These are phyloP conservation scores for Rhizopogon roseolus DNA, from an alignment of 768 basidiomycete genomes.

Conservation along the genomic window DNA sequence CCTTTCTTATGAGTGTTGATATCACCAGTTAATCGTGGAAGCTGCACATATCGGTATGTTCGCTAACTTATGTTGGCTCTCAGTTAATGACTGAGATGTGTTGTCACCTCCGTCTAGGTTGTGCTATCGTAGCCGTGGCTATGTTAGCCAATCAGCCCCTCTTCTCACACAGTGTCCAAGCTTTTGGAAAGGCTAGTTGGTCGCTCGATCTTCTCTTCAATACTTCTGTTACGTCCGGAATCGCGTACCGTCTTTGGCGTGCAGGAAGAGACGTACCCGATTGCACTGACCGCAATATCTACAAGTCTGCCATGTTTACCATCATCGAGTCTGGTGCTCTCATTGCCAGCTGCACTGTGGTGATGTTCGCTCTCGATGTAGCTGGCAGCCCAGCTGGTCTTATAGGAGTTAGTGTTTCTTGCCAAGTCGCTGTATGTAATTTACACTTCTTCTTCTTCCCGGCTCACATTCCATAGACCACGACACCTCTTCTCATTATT, in stretches of 20 bases:
- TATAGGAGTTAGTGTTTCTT: constrained; percentile 3
- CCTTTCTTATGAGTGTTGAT: background rate
- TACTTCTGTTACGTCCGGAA: constrained; percentile 8
- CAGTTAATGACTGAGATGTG: background rate
- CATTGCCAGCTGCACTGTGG: constrained; percentile 9
- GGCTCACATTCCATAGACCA: background rate
- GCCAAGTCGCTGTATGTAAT: background rate
- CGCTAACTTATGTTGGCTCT: background rate
- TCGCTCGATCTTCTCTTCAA: constrained; percentile 12
- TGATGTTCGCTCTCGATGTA: constrained; percentile 8
- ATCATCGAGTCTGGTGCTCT: constrained; percentile 16
- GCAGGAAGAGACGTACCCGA: background rate
- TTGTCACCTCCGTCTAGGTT: too few species aligned
- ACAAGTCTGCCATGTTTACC: constrained; percentile 11
- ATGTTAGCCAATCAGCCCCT: background rate
- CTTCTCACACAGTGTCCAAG: constrained; percentile 2
- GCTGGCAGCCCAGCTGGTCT: constrained; percentile 2
- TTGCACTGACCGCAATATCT: background rate
- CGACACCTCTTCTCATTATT: background rate
- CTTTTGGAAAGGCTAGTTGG: constrained; percentile 6
- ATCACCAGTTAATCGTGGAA: constrained; percentile 1
- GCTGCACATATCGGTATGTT: constrained; percentile 1
- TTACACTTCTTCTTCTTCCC: background rate
- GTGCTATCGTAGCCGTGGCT: background rate
- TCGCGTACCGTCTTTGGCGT: constrained; percentile 11